Base-by-base conservation (phyloP, 2,329 filamentous ascomycete species). In the Bipolaris oryzae region DNA sequence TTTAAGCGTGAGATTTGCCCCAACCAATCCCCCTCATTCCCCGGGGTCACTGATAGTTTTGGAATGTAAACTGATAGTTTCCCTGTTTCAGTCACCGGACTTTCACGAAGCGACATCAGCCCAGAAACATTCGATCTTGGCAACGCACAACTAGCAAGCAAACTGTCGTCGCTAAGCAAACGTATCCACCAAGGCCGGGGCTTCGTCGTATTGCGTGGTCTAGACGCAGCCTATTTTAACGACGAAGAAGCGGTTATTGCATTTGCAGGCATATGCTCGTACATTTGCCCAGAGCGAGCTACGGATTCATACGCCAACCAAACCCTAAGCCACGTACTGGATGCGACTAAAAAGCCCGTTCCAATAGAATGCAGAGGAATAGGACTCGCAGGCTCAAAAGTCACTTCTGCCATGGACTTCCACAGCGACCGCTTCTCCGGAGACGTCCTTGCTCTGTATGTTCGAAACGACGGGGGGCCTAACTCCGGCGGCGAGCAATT, bases 231-330 rank as follows among this genome's bases (percentile, higher is more conserved):
- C n/a, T 62, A 64, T 5, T 67, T 76, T 54, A 76, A 74, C 41
- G 73, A 74, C 45, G 70, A 75, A 49, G 73, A 76, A 51, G 68
- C 71, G n/a, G 66, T 74, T 15, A 71, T 76, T 50, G 73, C 73
- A 6, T 75, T 74, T 45, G 72, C 60, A 7, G 74, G 74, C 11
- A 42, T 75, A 23, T 71, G 61, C 44, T 67, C 73, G 2, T 67
- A 76, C 50, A 66, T 74, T 20, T 69, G 67, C 47, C 56, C 68
- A 11, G 52, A 66, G 31, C 67, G 74, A 45, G 74, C 73, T 9
- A 76, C 74, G 3, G 74, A 76, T 55, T 71, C 72, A 5, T 75
- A 74, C 52, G 74, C 74, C 41, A 75, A 76, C 28, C 74, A 76
- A 53, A 76, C 74, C 1, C 52, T 75, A 25, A 74, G 69, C 57